phyloP scores from a whole-genome alignment of 164 flowering plant species.

The Nelumbo lutea region DNA sequence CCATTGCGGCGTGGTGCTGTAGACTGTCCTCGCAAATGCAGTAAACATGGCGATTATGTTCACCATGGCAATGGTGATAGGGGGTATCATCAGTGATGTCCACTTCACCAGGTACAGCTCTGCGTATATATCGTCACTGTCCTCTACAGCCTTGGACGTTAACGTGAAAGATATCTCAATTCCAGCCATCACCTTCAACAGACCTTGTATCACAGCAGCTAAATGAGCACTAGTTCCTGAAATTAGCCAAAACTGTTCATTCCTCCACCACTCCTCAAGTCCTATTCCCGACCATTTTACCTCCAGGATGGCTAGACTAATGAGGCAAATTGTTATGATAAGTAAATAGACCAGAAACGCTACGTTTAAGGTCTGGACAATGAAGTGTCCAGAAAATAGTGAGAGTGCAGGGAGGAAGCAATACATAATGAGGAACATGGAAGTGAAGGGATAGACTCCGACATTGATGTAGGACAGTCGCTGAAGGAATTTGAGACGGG shows the following conservation, averaged over 20 bases:
- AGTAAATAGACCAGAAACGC: constrained; percentile 52
- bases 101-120: constrained; percentile 63
- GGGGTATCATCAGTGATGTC: constrained; percentile 68
- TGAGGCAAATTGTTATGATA: constrained; percentile 40
- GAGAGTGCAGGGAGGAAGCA: constrained; percentile 74
- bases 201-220: constrained; percentile 68
- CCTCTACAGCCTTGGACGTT: constrained; percentile 61
- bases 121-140: constrained; percentile 53
- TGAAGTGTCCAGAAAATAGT: constrained; percentile 71
- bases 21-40: constrained; percentile 50
- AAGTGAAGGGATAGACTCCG: constrained; percentile 63
- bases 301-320: constrained; percentile 56
- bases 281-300: constrained; percentile 63
- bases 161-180: constrained; percentile 63
- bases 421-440: constrained; percentile 61
- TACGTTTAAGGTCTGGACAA: constrained; percentile 55
- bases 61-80: constrained; percentile 53
- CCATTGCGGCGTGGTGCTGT: constrained; percentile 59
- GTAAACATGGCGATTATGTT: constrained; percentile 59
- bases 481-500: constrained; percentile 50
- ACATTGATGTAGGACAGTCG: constrained; percentile 55
- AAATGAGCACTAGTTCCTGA: constrained; percentile 70
- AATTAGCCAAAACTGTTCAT: constrained; percentile 67
- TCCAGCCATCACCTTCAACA: constrained; percentile 61
- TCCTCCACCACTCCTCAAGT: constrained; percentile 71